Evolutionary conservation across 768 basidiomycete species (phyloP), one percentile per base, ranked within the genome.

Genomic region (Lentinula raphanica): DNA sequence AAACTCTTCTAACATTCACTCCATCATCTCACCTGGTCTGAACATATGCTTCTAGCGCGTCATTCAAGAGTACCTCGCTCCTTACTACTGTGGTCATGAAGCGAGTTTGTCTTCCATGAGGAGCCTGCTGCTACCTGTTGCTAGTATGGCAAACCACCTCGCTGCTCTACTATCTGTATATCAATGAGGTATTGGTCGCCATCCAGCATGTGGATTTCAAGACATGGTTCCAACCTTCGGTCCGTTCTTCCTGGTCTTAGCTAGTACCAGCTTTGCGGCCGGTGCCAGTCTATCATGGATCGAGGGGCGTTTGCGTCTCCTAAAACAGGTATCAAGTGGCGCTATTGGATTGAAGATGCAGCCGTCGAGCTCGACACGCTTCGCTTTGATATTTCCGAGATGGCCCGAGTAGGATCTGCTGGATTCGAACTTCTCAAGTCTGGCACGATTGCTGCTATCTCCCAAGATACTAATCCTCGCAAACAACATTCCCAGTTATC

Each of bases 391-490:
- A 36, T 63, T 28, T 1, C 56, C 1, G 62, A 60, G 28, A 63
- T 63, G 11, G 59, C 59, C 7, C 44, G 44, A n/a, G 59, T 63
- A 7, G 62, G 62, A 2, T 55, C 53, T n/a, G 49, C 57, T 3
- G 62, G 62, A 1, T 63, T 63, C 29, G 59, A 63, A 35, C 54
- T 63, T 3, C 38, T 63, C 29, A 60, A 59, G 62, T 59, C 32
- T 31, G 8, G 12, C 21, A 8, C 0, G 1, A 2, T 27, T 39
- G 25, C n/a, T n/a, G n/a, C 15, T 28, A 19, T 15, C 6, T 13
- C 25, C 19, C 5, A 13, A 15, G 21, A 36, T 2, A 21, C n/a
- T 13, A 9, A 19, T 27, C 39, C n/a, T 42, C 5, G 36, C 2
- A 15, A 25, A 13, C n/a, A 29, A 17, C 5, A 9, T 17, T n/a